phyloP scores from a whole-genome alignment of 441 rosid species.

The Adansonia grandidieri region DNA sequence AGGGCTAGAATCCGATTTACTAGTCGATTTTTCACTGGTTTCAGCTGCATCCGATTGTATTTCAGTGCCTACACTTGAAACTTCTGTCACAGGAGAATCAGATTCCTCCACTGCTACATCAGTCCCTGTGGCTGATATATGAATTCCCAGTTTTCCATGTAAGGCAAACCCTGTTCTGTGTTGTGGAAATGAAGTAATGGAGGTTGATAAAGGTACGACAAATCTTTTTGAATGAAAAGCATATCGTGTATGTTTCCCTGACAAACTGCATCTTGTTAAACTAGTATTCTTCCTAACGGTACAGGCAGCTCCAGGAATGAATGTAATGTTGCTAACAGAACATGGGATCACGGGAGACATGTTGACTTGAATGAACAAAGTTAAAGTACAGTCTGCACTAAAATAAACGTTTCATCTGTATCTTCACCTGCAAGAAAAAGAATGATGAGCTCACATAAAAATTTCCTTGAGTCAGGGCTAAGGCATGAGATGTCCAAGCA shows the following conservation, averaged over 20 bases:
- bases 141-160: slow-evolving; percentile 40
- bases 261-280: slow-evolving; percentile 53
- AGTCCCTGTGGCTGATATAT: slow-evolving; percentile 61
- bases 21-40: slow-evolving; percentile 40
- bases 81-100: slow-evolving; percentile 50
- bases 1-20: slow-evolving; percentile 38
- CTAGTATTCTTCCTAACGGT: slow-evolving; percentile 43
- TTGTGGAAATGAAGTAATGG: slow-evolving; percentile 56
- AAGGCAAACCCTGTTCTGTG: slow-evolving; percentile 42
- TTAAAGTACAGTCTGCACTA: slow-evolving; percentile 27
- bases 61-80: slow-evolving; percentile 41
- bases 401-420: slow-evolving; percentile 38
- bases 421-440: slow-evolving; percentile 39
- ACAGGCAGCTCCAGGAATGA: slow-evolving; percentile 61
- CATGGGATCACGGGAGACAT: slow-evolving; percentile 67
- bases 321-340: slow-evolving; percentile 58
- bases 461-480: slow-evolving; percentile 7
- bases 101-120: slow-evolving; percentile 75
- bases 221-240: slow-evolving; percentile 43
- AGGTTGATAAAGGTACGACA: slow-evolving; percentile 52
- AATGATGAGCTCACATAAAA: slow-evolving; percentile 18
- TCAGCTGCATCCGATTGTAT: slow-evolving; percentile 40
- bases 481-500: slow-evolving; percentile 9
- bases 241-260: slow-evolving; percentile 48
- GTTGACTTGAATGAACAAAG: slow-evolving; percentile 30